Percentiles rank a stretch among this genome's conserved stretches.
phyloP scores from a whole-genome alignment of 148 eudicot species.

The Simmondsia chinensis region DNA sequence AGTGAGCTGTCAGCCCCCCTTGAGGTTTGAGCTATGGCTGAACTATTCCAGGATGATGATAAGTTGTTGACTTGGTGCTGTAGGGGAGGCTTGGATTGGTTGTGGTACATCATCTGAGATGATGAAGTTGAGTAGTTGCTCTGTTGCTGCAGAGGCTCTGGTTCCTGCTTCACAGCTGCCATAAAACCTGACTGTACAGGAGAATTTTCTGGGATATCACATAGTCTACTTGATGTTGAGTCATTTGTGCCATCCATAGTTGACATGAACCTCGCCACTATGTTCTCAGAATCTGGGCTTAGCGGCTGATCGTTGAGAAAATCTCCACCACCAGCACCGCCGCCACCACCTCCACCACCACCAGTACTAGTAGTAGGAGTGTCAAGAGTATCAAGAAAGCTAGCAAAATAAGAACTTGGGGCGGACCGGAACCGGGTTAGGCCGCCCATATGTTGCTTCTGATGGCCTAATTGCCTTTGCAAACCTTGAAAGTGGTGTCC shows the following conservation, averaged over 20 bases:
- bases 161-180: constrained; percentile 38
- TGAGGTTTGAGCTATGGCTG: constrained; percentile 16
- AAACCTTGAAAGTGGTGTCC: constrained; percentile 23
- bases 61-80: constrained; percentile 19
- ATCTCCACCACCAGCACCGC: constrained; percentile 19
- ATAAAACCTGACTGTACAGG: constrained; percentile 20
- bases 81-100: constrained; percentile 23
- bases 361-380: constrained; percentile 12
- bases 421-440: constrained; percentile 82
- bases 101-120: constrained; percentile 34
- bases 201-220: constrained; percentile 19
- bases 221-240: constrained; percentile 13
- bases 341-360: constrained; percentile 14
- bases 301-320: constrained; percentile 41
- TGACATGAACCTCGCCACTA: constrained; percentile 40
- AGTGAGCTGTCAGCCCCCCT: not conserved
- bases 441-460: constrained; percentile 36
- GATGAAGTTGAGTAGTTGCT: constrained; percentile 22
- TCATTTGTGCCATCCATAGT: constrained; percentile 14
- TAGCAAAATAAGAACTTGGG: constrained; percentile 80
- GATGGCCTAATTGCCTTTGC: constrained; percentile 27
- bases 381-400: constrained; percentile 29
- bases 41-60: constrained; percentile 10
- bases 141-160: constrained; percentile 20
- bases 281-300: constrained; percentile 50